A percentile compares a stretch with the other conserved stretches of the same genome.
phyloP scores from a whole-genome alignment of 2,329 filamentous ascomycete genomes.

The Nannizziopsis arthrosporioides region DNA sequence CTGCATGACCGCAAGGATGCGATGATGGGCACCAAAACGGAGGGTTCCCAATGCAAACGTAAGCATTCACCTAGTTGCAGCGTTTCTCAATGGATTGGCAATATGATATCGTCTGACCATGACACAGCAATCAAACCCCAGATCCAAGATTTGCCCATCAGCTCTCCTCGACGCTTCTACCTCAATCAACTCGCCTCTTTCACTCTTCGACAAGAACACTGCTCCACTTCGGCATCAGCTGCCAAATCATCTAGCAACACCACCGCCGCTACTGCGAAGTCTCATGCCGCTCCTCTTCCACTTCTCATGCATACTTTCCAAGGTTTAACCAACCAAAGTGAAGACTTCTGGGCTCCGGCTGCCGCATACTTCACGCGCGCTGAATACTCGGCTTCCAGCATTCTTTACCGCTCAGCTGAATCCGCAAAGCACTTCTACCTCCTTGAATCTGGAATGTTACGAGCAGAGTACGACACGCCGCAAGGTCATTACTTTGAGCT shows the following conservation, averaged over 20 bases:
- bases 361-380: slow-evolving; percentile 62
- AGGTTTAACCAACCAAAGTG: slow-evolving; percentile 69
- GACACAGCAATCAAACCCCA: slow-evolving; percentile 4
- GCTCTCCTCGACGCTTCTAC: slow-evolving; percentile 69
- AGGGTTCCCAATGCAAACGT: slow-evolving; percentile 2
- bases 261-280: slow-evolving; percentile 34
- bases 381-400: slow-evolving; percentile 55
- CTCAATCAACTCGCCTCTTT: slow-evolving; percentile 67
- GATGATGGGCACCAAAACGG: neutral
- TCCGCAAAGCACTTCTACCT: slow-evolving; percentile 75
- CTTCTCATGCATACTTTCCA: slow-evolving; percentile 94
- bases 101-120: neutral
- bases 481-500: slow-evolving; percentile 83
- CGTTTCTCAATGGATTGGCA: neutral
- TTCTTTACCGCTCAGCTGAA: slow-evolving; percentile 70
- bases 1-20: slow-evolving; percentile 58
- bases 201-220: slow-evolving; percentile 53
- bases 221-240: neutral
- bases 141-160: slow-evolving; percentile 42
- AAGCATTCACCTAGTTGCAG: neutral
- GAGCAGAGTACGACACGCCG: slow-evolving; percentile 80
- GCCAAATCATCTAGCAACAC: slow-evolving; percentile 9
- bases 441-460: slow-evolving; percentile 74
- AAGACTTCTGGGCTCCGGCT: slow-evolving; percentile 88
- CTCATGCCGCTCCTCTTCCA: slow-evolving; percentile 80